Conservation (phyloP, 1,139 yeast species). For the Nadsonia commutata region DNA sequence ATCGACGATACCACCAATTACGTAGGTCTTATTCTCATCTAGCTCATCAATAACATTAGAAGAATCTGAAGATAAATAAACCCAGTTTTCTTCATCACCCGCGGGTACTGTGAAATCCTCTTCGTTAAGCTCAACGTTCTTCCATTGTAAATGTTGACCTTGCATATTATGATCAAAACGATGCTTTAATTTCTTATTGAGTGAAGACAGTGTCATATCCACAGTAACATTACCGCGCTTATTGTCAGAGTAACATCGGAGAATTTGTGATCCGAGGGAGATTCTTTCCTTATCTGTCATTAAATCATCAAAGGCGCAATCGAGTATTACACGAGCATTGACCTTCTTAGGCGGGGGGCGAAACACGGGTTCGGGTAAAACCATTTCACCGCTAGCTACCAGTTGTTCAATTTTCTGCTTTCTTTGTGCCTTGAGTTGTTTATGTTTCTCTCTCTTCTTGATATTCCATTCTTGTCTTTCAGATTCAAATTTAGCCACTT, state of each 20-base stretch:
- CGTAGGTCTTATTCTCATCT: slow-evolving; percentile 57
- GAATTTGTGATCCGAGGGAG: slow-evolving; percentile 66
- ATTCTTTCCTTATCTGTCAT: slow-evolving; percentile 70
- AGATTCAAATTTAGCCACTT: slow-evolving; percentile 46
- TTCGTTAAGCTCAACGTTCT: slow-evolving; percentile 38
- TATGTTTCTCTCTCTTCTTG: slow-evolving; percentile 39
- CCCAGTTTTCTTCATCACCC: slow-evolving; percentile 27
- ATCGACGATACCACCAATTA: slow-evolving; percentile 93
- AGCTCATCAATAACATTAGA: slow-evolving; percentile 48
- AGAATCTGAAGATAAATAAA: slow-evolving; percentile 82
- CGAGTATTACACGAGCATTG: slow-evolving; percentile 38
- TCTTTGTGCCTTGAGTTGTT: slow-evolving; percentile 13
- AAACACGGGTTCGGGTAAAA: slow-evolving; percentile 1
- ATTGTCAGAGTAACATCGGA: slow-evolving; percentile 69
- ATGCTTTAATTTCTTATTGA: slow-evolving; percentile 47
- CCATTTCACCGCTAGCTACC: slow-evolving; percentile 6
- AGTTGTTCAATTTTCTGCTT: slow-evolving; percentile 1
- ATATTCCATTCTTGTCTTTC: slow-evolving; percentile 40
- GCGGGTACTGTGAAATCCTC: slow-evolving; percentile 25
- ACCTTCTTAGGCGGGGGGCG: slow-evolving; percentile 2
- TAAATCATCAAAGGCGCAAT: slow-evolving; percentile 80
- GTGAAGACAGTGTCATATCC: slow-evolving; percentile 46
- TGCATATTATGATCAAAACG: slow-evolving; percentile 53
- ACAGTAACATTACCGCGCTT: slow-evolving; percentile 48
- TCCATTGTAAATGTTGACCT: slow-evolving; percentile 52